Evolutionary conservation across 2,329 filamentous ascomycete species (phyloP).

Genomic region (Diplocarpon mali): DNA sequence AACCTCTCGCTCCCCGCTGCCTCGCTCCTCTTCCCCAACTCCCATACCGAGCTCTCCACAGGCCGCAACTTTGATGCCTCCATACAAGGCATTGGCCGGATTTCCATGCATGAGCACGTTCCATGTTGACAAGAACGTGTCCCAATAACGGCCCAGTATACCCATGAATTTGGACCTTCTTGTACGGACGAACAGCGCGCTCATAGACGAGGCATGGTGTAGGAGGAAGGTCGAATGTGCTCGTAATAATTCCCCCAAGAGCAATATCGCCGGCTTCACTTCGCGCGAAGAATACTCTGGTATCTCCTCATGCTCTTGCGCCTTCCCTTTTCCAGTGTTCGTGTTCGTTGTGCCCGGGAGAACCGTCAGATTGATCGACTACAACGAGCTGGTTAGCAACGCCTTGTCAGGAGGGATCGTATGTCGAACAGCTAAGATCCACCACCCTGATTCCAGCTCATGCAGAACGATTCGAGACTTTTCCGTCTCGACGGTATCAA

Average conservation of each 20-base stretch:
- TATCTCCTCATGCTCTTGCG: conserved; percentile 15
- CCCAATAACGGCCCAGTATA: conserved; percentile 74
- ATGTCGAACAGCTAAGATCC: conserved; percentile 73
- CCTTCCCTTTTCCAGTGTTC: conserved; percentile 15
- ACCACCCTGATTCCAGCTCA: conserved; percentile 87
- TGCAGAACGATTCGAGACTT: conserved; percentile 74
- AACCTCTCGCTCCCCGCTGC: conserved; percentile 86
- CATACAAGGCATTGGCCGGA: conserved; percentile 67
- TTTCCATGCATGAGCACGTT: conserved; percentile 86
- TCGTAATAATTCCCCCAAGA: conserved; percentile 70
- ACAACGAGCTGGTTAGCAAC: conserved; percentile 10
- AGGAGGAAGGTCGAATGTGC: conserved; percentile 79
- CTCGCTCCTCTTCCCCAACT: conserved; percentile 90
- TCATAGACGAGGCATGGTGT: conserved; percentile 71
- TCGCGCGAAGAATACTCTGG: conserved; percentile 84
- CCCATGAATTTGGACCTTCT: conserved; percentile 59
- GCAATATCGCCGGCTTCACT: conserved; percentile 68
- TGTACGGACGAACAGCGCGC: conserved; percentile 54
- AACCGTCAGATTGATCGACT: conserved; percentile 75
- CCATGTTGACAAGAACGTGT: conserved; percentile 60
- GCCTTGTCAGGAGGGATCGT: not conserved
- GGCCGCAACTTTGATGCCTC: conserved; percentile 76
- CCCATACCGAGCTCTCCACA: conserved; percentile 88
- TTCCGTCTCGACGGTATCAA: conserved; percentile 85
- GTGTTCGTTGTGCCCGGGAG: conserved; percentile 46